Evolutionary conservation across 306 rosid genomes (phyloP).

Genomic region (Corylus americana): DNA sequence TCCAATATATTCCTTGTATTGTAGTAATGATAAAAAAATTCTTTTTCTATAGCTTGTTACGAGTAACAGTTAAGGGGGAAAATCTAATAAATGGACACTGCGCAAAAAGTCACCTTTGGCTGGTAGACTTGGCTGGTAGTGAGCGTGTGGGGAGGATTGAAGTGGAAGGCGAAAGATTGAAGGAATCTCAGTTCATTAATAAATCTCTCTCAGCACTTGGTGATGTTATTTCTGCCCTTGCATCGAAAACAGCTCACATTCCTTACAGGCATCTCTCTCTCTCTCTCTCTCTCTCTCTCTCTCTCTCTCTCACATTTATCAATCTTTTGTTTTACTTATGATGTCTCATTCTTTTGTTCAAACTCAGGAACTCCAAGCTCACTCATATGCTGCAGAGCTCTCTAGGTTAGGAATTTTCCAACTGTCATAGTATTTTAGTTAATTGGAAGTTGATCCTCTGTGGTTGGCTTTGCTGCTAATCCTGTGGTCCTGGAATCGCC

Average conservation of each 20-base stretch:
- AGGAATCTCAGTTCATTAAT: constrained; percentile 94
- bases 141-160: constrained; percentile 97
- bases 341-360: constrained; percentile 25
- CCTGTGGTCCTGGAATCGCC: background rate
- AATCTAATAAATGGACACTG: constrained; percentile 74
- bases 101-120: constrained; percentile 92
- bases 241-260: constrained; percentile 82
- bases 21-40: constrained; percentile 26
- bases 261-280: constrained; percentile 67
- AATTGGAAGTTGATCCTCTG: constrained; percentile 8
- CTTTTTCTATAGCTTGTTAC: constrained; percentile 65
- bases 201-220: constrained; percentile 97
- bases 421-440: constrained; percentile 8
- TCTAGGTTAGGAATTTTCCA: constrained; percentile 57
- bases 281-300: background rate
- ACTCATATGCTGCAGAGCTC: constrained; percentile 97
- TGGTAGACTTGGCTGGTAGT: constrained; percentile 98
- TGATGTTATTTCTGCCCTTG: constrained; percentile 92
- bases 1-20: background rate
- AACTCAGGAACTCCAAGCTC: constrained; percentile 87
- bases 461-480: constrained; percentile 4
- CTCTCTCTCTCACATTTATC: background rate
- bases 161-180: constrained; percentile 96
- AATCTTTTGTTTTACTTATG: constrained; percentile 20
- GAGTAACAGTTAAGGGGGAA: constrained; percentile 81